phyloP scores from a whole-genome alignment of 768 basidiomycete genomes.

The Galerina marginata region DNA sequence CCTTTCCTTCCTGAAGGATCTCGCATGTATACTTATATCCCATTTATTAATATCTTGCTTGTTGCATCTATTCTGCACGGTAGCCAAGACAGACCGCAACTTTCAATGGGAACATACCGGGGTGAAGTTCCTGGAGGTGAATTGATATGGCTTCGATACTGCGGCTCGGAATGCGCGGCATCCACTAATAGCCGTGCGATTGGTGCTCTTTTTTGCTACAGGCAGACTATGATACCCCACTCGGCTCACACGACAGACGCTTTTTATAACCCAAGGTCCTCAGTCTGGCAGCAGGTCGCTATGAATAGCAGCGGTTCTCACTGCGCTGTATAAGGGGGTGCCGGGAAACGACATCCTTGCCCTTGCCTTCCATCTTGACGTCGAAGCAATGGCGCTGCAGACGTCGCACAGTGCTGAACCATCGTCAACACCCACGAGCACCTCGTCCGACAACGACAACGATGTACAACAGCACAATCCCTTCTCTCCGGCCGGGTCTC shows the following conservation, averaged over 20 bases:
- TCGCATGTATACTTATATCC: background rate
- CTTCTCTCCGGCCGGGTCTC: slow-evolving; percentile 45
- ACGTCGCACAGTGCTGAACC: slow-evolving; percentile 16
- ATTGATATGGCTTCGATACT: slow-evolving; percentile 1
- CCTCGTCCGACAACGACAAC: background rate
- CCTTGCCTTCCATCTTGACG: background rate
- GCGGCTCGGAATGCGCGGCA: slow-evolving; percentile 13
- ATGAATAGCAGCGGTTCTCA: slow-evolving; percentile 21
- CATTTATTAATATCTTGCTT: background rate
- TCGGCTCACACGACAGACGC: slow-evolving; percentile 11
- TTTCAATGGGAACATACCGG: background rate
- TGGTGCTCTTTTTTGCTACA: background rate
- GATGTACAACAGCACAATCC: background rate
- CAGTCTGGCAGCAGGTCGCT: background rate
- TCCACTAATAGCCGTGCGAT: slow-evolving; percentile 3
- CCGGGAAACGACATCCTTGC: background rate
- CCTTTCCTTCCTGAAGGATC: background rate
- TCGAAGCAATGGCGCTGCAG: slow-evolving; percentile 24
- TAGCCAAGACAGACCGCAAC: background rate
- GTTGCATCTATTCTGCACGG: background rate
- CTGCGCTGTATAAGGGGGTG: slow-evolving; percentile 18
- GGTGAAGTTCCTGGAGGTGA: background rate
- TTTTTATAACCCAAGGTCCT: slow-evolving; percentile 1
- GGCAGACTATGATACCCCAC: background rate
- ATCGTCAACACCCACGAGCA: slow-evolving; percentile 10